These are phyloP conservation scores for Taiwanofungus camphoratus DNA, from an alignment of 1,284 basidiomycete species.

Conservation along the genomic window DNA sequence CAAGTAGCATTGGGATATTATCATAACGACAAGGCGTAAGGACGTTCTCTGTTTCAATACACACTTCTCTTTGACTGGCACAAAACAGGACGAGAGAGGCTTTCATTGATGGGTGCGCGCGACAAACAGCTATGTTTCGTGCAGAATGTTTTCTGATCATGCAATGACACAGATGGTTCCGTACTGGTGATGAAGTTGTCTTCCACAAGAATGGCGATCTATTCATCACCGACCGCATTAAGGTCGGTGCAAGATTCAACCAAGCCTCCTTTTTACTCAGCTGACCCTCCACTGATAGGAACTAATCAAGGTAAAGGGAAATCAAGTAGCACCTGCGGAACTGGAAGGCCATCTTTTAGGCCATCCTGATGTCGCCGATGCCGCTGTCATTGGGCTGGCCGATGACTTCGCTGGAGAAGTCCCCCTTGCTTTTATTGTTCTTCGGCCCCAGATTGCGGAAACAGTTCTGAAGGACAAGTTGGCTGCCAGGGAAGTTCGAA, in stretches of 20 bases:
- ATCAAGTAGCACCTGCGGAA: constrained; percentile 36
- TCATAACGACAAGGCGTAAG: constrained; percentile 36
- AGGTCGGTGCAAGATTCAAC: constrained; percentile 28
- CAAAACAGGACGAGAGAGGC: constrained; percentile 34
- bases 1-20: constrained; percentile 35
- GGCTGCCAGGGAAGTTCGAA: constrained; percentile 4
- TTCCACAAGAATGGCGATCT: constrained; percentile 34
- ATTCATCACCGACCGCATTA: constrained; percentile 39
- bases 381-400: constrained; percentile 48
- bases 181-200: constrained; percentile 37
- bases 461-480: constrained; percentile 2
- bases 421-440: constrained; percentile 37
- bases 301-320: constrained; percentile 29
- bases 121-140: too few species aligned
- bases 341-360: constrained; percentile 52
- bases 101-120: constrained; percentile 30
- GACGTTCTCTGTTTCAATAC: constrained; percentile 2
- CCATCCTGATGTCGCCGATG: constrained; percentile 62
- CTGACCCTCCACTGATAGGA: constrained; percentile 15
- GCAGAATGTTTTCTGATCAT: too few species aligned
- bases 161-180: constrained; percentile 31
- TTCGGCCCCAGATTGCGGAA: constrained; percentile 16
- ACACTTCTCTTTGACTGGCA: neutral
- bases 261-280: constrained; percentile 5
- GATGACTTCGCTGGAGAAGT: constrained; percentile 44